Evolutionary conservation across 768 basidiomycete genomes (phyloP), one percentile per base, ranked within the genome.

Genomic region (Sporobolomyces roseus): DNA sequence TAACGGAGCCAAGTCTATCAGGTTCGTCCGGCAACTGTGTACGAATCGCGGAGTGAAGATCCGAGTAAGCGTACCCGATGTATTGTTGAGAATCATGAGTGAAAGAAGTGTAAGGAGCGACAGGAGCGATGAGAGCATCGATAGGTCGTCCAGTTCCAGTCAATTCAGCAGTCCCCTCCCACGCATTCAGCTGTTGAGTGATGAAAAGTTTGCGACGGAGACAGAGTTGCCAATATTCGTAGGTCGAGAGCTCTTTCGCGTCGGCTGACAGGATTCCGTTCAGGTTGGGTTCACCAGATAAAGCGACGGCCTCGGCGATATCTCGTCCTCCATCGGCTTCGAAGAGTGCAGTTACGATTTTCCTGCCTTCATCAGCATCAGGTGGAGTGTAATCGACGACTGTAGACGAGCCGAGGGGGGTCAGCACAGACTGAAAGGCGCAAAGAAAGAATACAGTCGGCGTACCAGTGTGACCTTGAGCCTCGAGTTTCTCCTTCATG

Each of bases 141-240:
- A 90, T 83, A 7, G 88, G 86, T 3, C 90, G 79, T 2, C 86
- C 87, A 0, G 88, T 90, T 0, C 83, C 84, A 0, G 88, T 90
- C 19, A 73, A 53, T 0, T 61, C 68, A 14, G 72, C 78, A 0
- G 85, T 87, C 7, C 78, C 80, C 58, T 85, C 82, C 88, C 88
- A 90, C 55, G 84, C 78, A 53, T 85, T 82, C 52, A 88, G 77
- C 74, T 88, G 85, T 55, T 82, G 80, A 71, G 84, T 80, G 30
- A 87, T 82, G 35, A 87, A 70, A 80, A 7, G 77, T 78, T 72
- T 81, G 83, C 72, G 76, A 74, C 73, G 83, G 85, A n/a, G 35
- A 30, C 88, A 87, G 12, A 85, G 49, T 73, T 88, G 84, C 88
- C 88, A 91, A 25, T 87, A 81, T 54, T 85, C 80, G 73, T 84